phyloP scores from a whole-genome alignment of 768 basidiomycete species.

The Suillus luteus region DNA sequence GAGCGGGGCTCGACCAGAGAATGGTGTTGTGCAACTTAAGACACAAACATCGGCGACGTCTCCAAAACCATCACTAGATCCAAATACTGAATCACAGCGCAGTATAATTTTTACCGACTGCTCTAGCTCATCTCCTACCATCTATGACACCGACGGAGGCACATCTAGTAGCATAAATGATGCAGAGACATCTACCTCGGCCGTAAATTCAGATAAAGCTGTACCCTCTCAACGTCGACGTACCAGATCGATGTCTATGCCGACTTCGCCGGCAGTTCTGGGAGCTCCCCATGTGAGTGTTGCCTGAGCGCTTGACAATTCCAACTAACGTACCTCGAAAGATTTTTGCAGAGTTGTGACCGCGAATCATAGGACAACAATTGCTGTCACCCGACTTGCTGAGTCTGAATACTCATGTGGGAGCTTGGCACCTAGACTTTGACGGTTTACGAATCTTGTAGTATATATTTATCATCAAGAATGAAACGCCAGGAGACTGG shows the following conservation, averaged over 20 bases:
- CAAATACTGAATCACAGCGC: not conserved
- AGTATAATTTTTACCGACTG: not conserved
- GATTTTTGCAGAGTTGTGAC: slow-evolving; percentile 16
- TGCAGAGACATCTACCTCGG: not conserved
- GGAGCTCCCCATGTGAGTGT: slow-evolving; percentile 4
- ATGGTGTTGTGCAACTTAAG: slow-evolving; percentile 22
- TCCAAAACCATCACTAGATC: not conserved
- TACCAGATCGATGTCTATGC: slow-evolving; percentile 31
- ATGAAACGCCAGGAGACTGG: too few relatives aligned
- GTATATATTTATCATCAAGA: not conserved
- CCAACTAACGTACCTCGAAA: slow-evolving; percentile 5
- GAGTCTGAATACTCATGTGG: too few relatives aligned
- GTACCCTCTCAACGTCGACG: slow-evolving; percentile 25
- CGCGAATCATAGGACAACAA: not conserved
- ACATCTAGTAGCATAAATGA: not conserved
- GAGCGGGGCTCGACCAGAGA: slow-evolving; percentile 5
- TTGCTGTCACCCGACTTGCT: not conserved
- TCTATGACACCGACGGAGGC: not conserved
- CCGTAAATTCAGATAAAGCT: not conserved
- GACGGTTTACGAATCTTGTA: not conserved
- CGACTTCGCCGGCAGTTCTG: slow-evolving; percentile 19
- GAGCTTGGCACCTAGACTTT: not conserved
- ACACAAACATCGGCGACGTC: not conserved
- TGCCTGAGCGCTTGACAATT: not conserved
- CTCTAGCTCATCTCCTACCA: not conserved